Conservation (phyloP, 257 asterid species). For the Solanum peruvianum region DNA sequence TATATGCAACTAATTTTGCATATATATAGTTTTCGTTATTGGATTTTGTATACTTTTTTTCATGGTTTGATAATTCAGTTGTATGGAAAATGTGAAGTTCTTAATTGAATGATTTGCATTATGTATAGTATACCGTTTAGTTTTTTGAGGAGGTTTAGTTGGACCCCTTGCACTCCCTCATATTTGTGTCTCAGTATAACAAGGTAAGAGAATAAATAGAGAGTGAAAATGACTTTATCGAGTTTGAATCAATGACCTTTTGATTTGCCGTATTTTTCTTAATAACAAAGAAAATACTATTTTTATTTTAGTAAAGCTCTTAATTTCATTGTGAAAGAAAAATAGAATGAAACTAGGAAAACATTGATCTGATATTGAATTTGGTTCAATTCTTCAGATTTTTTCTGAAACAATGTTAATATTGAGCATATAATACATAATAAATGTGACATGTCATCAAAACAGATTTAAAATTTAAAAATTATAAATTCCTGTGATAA, state of each 20-base stretch:
- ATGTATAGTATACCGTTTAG: too few relatives aligned
- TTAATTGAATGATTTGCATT: background rate
- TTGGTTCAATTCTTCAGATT: too few relatives aligned
- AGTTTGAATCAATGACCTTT: background rate
- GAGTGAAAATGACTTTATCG: background rate
- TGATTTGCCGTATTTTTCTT: background rate
- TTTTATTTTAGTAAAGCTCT: background rate
- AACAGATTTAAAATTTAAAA: too few relatives aligned
- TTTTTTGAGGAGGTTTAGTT: background rate
- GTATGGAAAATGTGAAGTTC: background rate
- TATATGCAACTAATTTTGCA: background rate
- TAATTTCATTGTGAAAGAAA: background rate
- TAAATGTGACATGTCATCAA: background rate
- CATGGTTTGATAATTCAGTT: background rate
- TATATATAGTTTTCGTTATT: background rate
- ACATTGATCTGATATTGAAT: too few relatives aligned
- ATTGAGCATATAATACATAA: background rate
- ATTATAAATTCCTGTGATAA: too few relatives aligned
- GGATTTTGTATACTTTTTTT: background rate
- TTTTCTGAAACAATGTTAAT: background rate
- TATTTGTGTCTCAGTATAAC: background rate
- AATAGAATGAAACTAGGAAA: background rate
- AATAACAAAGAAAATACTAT: fast-evolving
- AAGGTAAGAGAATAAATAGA: background rate
- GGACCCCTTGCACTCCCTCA: background rate